These are phyloP conservation scores for Hyparrhenia diplandra DNA, from an alignment of 176 grass and related monocot genomes.

Conservation along the genomic window DNA sequence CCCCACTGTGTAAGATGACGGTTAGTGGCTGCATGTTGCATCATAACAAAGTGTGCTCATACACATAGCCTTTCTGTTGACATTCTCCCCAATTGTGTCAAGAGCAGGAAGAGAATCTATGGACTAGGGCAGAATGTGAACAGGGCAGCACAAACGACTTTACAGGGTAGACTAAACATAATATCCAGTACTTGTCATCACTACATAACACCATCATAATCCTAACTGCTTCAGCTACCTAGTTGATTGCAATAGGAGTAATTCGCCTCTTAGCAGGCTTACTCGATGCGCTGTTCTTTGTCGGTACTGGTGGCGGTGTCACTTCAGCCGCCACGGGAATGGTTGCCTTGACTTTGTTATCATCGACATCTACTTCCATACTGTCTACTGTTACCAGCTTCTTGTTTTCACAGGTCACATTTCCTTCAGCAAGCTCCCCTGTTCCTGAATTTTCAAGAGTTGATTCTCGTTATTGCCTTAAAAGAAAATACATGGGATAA, in stretches of 20 bases:
- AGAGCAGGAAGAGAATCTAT: not conserved
- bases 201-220: conserved; percentile 21
- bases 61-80: not conserved
- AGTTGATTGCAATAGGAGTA: conserved; percentile 69
- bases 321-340: conserved; percentile 20
- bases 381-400: conserved; percentile 13
- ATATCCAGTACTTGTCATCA: conserved; percentile 15
- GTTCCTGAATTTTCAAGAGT: conserved; percentile 33
- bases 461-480: not conserved
- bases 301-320: not conserved
- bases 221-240: conserved; percentile 30
- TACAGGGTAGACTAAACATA: conserved; percentile 34
- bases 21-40: not conserved
- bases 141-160: conserved; percentile 20
- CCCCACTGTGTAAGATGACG: not conserved
- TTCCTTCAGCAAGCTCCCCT: conserved; percentile 46
- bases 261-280: conserved; percentile 78
- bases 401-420: not conserved
- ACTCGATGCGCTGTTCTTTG: conserved; percentile 39
- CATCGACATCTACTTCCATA: conserved; percentile 54
- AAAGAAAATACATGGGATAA: not conserved
- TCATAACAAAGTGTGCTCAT: not conserved
- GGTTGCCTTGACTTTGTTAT: conserved; percentile 30
- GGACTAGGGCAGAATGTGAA: not conserved
- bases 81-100: not conserved